phyloP scores from a whole-genome alignment of 1,284 basidiomycete genomes.

The Acaromyces ingoldii region DNA sequence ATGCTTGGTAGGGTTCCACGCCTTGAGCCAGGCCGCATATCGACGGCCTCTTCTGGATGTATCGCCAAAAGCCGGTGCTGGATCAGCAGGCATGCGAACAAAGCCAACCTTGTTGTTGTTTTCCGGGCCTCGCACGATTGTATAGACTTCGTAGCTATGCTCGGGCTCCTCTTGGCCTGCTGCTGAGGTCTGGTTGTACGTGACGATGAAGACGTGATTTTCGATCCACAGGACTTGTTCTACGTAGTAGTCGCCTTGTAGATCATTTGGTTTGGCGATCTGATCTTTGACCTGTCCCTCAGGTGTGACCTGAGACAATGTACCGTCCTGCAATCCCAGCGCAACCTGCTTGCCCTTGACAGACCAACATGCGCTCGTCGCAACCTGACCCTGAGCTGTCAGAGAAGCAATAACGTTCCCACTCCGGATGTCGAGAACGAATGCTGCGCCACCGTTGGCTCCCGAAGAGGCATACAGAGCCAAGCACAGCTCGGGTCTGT shows the following conservation, averaged over 20 bases:
- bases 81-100: constrained; percentile 56
- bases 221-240: constrained; percentile 65
- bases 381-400: constrained; percentile 11
- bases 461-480: constrained; percentile 48
- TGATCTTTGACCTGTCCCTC: constrained; percentile 61
- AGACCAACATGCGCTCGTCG: constrained; percentile 67
- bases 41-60: constrained; percentile 60
- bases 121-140: constrained; percentile 65
- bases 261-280: constrained; percentile 58
- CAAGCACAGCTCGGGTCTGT: constrained; percentile 50
- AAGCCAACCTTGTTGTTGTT: constrained; percentile 45
- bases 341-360: constrained; percentile 80
- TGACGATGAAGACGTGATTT: constrained; percentile 66
- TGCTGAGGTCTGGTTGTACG: constrained; percentile 56
- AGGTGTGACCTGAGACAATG: constrained; percentile 66
- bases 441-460: constrained; percentile 34
- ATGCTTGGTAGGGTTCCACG: constrained; percentile 64
- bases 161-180: constrained; percentile 43
- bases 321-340: constrained; percentile 66
- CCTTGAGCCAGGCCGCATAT: constrained; percentile 57
- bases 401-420: constrained; percentile 27
- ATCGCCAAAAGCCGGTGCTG: constrained; percentile 60
- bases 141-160: constrained; percentile 60
- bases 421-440: constrained; percentile 22
- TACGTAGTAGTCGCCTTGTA: constrained; percentile 56